A percentile compares a stretch with the other conserved stretches of the same genome.
Evolutionary conservation across 176 grass and related monocot genomes (phyloP).

Genomic region (Eragrostis nindensis): DNA sequence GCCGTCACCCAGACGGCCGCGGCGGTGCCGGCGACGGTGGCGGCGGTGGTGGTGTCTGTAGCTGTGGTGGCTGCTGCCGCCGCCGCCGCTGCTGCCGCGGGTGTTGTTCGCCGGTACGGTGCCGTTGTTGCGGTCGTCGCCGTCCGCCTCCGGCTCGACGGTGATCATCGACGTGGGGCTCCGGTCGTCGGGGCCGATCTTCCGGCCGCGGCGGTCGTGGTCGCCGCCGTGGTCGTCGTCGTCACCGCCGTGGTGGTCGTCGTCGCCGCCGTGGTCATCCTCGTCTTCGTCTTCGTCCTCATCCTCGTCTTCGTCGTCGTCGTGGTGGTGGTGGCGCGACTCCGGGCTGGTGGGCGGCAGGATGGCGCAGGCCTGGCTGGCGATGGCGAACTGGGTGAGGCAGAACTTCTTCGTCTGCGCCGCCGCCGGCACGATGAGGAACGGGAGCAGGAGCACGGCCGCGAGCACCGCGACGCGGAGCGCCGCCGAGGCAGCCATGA

Average conservation of each 20-base stretch:
- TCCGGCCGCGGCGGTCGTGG: not conserved
- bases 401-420: constrained; percentile 65
- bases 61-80: not conserved
- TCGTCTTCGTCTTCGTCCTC: not conserved
- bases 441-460: constrained; percentile 42
- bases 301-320: not conserved
- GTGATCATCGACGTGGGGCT: constrained; percentile 33
- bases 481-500: constrained; percentile 32
- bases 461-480: constrained; percentile 38
- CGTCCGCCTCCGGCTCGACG: constrained; percentile 13
- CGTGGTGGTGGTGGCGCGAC: not conserved
- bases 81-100: not conserved
- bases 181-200: not conserved
- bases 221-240: not conserved
- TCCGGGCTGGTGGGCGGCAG: constrained; percentile 44
- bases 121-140: not conserved
- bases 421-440: constrained; percentile 17
- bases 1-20: not conserved
- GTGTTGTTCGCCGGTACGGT: constrained; percentile 12
- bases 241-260: not conserved
- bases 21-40: not conserved
- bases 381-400: constrained; percentile 71
- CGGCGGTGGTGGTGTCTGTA: not conserved
- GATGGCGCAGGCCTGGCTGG: constrained; percentile 76
- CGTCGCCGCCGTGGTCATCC: not conserved